Evolutionary conservation across 352 stramenopile genomes (phyloP).

Genomic region (Globisporangium polare): DNA sequence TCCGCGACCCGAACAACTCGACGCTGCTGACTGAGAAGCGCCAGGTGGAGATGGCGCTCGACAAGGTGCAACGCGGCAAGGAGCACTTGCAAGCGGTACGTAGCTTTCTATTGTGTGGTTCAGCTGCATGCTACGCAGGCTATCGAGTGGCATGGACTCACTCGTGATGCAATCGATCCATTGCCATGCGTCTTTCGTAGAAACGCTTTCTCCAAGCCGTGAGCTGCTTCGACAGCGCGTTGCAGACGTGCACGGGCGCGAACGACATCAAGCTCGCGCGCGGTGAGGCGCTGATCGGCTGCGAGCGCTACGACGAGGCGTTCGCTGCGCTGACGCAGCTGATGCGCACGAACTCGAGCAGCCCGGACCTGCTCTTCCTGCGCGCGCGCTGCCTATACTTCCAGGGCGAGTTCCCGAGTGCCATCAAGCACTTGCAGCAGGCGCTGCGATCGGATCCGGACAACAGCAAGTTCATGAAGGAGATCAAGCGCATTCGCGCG

Average conservation of each 20-base stretch:
- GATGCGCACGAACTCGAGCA: conserved; percentile 81
- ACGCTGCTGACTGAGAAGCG: conserved; percentile 75
- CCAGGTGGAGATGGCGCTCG: conserved; percentile 72
- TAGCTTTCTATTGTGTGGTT: conserved; percentile 1
- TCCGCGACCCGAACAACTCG: conserved; percentile 76
- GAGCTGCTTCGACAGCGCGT: conserved; percentile 62
- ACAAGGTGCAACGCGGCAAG: conserved; percentile 71
- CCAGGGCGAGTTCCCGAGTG: conserved; percentile 91
- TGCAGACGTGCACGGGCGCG: conserved; percentile 63
- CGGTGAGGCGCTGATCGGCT: conserved; percentile 70
- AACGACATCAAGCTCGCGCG: conserved; percentile 70
- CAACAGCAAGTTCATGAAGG: conserved; percentile 82
- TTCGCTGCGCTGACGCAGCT: conserved; percentile 79
- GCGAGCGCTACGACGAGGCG: conserved; percentile 79
- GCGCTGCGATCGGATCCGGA: conserved; percentile 88
- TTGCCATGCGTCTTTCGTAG: conserved; percentile 1
- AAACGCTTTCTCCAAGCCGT: conserved; percentile 67
- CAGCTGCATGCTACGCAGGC: background rate
- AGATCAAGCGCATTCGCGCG: conserved; percentile 85
- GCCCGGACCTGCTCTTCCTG: conserved; percentile 81
- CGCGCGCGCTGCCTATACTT: conserved; percentile 89
- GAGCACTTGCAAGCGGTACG: conserved; percentile 63
- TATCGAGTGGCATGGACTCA: background rate
- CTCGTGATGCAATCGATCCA: background rate
- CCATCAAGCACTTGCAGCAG: conserved; percentile 92